Percentiles rank a stretch among this genome's conserved stretches.
These are phyloP conservation scores for Coemansia sp. DNA, from an alignment of 192 early-diverging fungal species.

Conservation along the genomic window DNA sequence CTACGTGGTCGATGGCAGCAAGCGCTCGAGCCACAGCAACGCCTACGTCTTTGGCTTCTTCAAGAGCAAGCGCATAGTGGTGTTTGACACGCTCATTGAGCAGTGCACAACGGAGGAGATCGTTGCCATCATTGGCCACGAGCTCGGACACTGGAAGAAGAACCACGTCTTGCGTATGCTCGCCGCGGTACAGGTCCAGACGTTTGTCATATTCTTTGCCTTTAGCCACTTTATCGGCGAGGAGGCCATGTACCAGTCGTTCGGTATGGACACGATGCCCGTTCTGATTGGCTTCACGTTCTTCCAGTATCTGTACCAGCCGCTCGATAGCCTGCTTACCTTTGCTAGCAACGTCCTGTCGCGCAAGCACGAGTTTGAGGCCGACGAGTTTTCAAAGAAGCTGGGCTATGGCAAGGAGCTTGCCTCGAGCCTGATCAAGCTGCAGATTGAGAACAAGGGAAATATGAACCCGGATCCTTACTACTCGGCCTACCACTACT, in stretches of 20 bases:
- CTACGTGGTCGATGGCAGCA: conserved; percentile 95
- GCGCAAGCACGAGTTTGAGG: conserved; percentile 90
- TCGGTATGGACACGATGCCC: conserved; percentile 82
- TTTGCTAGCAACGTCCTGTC: conserved; percentile 84
- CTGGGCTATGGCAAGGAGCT: conserved; percentile 78
- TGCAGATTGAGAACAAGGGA: conserved; percentile 88
- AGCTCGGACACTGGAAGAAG: conserved; percentile 94
- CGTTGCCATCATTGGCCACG: conserved; percentile 93
- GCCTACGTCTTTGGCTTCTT: conserved; percentile 97
- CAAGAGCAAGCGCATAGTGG: conserved; percentile 95
- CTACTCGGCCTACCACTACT: conserved; percentile 91
- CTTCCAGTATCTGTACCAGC: conserved; percentile 86
- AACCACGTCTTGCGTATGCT: conserved; percentile 84
- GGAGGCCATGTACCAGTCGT: conserved; percentile 76
- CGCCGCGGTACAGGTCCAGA: conserved; percentile 71
- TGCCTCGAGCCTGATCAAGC: conserved; percentile 81
- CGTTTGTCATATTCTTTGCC: conserved; percentile 74
- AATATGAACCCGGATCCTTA: conserved; percentile 85
- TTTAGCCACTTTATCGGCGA: conserved; percentile 80
- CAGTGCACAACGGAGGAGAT: conserved; percentile 86
- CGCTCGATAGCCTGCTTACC: conserved; percentile 73
- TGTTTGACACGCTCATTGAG: conserved; percentile 92
- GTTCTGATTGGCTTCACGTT: conserved; percentile 89
- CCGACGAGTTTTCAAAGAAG: conserved; percentile 86
- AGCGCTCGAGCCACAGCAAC: conserved; percentile 90